phyloP scores from a whole-genome alignment of 148 eudicot genomes.

The Vaccinium corymbosum region DNA sequence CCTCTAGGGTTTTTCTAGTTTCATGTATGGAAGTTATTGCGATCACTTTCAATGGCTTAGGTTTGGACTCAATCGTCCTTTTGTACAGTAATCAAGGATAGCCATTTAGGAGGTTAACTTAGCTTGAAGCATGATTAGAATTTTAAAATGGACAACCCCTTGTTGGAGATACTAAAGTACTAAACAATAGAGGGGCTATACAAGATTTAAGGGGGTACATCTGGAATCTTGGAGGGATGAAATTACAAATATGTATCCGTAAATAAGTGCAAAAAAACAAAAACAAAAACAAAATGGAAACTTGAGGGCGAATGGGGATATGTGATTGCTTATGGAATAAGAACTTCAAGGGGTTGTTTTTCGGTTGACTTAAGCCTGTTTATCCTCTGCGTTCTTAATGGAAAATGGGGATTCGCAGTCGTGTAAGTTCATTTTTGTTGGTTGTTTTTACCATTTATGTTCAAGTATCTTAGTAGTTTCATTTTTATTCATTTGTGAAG shows the following conservation, averaged over 20 bases:
- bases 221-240: not conserved
- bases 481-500: constrained; percentile 30
- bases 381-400: not conserved
- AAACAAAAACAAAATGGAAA: not conserved
- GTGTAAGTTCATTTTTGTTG: not conserved
- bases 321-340: not conserved
- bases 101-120: not conserved
- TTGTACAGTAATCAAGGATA: not conserved
- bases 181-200: not conserved
- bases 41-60: not conserved
- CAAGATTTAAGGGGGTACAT: not conserved
- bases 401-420: not conserved
- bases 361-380: not conserved
- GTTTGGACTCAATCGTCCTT: not conserved
- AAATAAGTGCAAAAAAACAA: not conserved
- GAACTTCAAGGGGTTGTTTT: not conserved
- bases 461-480: not conserved
- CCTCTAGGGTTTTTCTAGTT: not conserved
- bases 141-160: not conserved
- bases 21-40: not conserved
- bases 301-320: not conserved
- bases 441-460: not conserved
- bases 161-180: not conserved
- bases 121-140: not conserved
- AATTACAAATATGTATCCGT: not conserved